Percentiles rank a stretch among this genome's conserved stretches.
phyloP scores from a whole-genome alignment of 1,284 basidiomycete species.

The Testicularia cyperi region DNA sequence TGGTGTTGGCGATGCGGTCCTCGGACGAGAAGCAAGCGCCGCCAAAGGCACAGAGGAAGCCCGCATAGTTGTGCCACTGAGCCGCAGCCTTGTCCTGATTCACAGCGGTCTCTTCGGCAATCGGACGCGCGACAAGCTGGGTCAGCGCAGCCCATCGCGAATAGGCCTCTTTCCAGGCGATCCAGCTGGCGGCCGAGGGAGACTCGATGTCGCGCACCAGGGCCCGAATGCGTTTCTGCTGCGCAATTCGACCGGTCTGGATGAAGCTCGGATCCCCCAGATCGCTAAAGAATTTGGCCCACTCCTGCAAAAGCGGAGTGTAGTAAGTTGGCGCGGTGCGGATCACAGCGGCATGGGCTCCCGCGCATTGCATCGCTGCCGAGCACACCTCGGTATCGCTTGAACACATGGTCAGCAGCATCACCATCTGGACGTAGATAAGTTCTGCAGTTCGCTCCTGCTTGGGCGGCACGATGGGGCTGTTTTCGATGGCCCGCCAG shows the following conservation, averaged over 20 bases:
- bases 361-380: constrained; percentile 35
- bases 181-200: constrained; percentile 70
- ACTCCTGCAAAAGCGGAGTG: constrained; percentile 32
- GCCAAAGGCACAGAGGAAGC: constrained; percentile 76
- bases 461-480: constrained; percentile 8
- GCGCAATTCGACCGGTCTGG: constrained; percentile 68
- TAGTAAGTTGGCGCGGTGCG: constrained; percentile 11
- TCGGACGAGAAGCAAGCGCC: constrained; percentile 65
- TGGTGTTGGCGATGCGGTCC: constrained; percentile 6
- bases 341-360: constrained; percentile 20
- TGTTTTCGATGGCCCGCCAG: too few relatives aligned
- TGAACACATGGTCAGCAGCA: constrained; percentile 48
- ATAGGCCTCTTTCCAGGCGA: constrained; percentile 80
- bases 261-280: constrained; percentile 35
- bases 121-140: constrained; percentile 27
- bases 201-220: constrained; percentile 69
- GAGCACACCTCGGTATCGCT: constrained; percentile 52
- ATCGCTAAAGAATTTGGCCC: constrained; percentile 32
- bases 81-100: constrained; percentile 51
- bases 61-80: constrained; percentile 84
- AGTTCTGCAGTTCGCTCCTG: constrained; percentile 27
- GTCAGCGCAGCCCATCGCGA: constrained; percentile 68
- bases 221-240: constrained; percentile 77
- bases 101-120: constrained; percentile 68
- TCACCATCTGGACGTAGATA: constrained; percentile 28